These are phyloP conservation scores for Rubia yunnanensis DNA, from an alignment of 257 asterid species.

Conservation along the genomic window DNA sequence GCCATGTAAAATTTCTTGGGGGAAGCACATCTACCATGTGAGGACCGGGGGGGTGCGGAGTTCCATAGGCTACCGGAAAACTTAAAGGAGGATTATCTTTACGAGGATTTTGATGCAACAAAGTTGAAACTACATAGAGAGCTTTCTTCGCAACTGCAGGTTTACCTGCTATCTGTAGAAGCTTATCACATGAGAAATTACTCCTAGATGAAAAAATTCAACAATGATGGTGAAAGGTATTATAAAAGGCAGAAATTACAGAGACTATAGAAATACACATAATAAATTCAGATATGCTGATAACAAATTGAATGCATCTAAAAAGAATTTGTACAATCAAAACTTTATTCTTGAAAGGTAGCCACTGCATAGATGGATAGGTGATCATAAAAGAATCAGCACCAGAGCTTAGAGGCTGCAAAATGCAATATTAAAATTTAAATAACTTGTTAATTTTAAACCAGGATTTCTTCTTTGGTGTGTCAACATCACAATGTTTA, in stretches of 20 bases:
- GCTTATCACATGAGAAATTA: constrained; percentile 15
- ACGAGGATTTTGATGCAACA: constrained; percentile 64
- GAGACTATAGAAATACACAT: background rate
- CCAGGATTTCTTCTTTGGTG: background rate
- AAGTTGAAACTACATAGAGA: constrained; percentile 61
- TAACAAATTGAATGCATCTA: background rate
- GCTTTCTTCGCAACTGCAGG: constrained; percentile 54
- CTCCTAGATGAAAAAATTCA: constrained; percentile 7
- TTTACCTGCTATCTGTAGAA: constrained; percentile 61
- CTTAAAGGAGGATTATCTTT: constrained; percentile 54
- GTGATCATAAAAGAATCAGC: background rate
- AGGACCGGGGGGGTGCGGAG: constrained; percentile 41
- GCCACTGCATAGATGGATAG: background rate
- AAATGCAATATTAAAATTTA: background rate
- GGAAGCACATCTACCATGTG: constrained; percentile 38
- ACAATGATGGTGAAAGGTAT: background rate
- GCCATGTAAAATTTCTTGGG: constrained; percentile 40
- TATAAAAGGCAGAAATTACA: background rate
- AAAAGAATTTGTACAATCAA: background rate
- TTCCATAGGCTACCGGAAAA: constrained; percentile 29
- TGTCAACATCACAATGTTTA: background rate
- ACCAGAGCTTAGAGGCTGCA: background rate
- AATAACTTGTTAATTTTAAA: background rate
- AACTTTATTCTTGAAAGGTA: background rate
- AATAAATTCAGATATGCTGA: background rate